Conservation (phyloP, 2,329 filamentous ascomycete genomes). For the Geosmithia putterillii region DNA sequence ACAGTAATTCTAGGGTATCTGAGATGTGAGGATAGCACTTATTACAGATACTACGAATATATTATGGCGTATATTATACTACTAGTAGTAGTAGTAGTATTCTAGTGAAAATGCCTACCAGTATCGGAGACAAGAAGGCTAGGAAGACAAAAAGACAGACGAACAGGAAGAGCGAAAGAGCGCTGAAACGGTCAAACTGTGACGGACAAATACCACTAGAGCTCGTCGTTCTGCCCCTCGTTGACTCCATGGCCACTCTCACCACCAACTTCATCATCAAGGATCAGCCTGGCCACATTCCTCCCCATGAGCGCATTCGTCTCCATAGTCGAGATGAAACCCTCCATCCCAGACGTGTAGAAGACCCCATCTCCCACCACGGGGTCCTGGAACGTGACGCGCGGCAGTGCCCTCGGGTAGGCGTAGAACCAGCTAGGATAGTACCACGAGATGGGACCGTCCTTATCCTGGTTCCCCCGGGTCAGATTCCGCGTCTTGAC, state of each 20-base stretch:
- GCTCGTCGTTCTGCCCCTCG: background rate
- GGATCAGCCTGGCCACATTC: conserved; percentile 64
- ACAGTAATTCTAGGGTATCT: no score
- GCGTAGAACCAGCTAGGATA: conserved; percentile 67
- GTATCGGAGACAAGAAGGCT: no score
- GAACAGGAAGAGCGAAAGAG: background rate
- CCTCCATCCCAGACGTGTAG: conserved; percentile 70
- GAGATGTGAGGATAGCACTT: no score
- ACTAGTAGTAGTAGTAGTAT: no score
- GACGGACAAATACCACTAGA: background rate
- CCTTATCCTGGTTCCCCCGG: conserved; percentile 19
- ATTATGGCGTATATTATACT: no score
- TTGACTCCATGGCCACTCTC: conserved; percentile 1
- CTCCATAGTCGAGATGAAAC: conserved; percentile 96
- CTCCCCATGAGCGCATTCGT: conserved; percentile 85
- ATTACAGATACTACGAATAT: no score
- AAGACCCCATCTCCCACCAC: conserved; percentile 55
- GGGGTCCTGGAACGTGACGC: conserved; percentile 77
- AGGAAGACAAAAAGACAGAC: no score
- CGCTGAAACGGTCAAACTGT: no score
- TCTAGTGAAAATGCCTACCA: no score
- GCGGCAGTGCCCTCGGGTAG: conserved; percentile 76
- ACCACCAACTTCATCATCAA: conserved; percentile 42
- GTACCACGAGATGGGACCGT: conserved; percentile 56
- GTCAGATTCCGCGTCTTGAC: conserved; percentile 18